Conservation (phyloP, 1,284 basidiomycete genomes). For the Gomphus bonarii region DNA sequence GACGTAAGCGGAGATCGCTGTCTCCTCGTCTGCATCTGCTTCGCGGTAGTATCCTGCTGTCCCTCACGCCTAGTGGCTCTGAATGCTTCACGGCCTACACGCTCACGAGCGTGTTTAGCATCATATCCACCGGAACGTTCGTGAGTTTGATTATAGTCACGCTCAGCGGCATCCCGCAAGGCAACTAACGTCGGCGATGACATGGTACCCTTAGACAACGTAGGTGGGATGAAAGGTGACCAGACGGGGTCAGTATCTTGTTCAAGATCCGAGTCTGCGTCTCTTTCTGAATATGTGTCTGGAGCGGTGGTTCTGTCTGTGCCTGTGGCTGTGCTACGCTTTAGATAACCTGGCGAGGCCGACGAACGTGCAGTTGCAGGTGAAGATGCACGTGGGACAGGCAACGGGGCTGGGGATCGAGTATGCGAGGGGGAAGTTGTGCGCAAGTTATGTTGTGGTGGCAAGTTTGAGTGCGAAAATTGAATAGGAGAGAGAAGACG, state of each 20-base stretch:
- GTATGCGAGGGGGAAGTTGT: background rate
- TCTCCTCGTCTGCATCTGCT: constrained; percentile 37
- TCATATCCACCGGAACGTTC: background rate
- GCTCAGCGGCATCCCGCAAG: background rate
- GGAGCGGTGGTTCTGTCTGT: background rate
- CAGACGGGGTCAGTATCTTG: constrained; percentile 32
- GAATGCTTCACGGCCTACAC: background rate
- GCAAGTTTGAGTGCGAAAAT: background rate
- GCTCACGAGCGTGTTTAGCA: background rate
- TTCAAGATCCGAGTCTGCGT: constrained; percentile 24
- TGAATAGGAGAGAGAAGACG: background rate
- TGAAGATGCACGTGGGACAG: background rate
- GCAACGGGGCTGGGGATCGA: background rate
- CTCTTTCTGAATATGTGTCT: constrained; percentile 18
- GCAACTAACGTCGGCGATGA: constrained; percentile 53
- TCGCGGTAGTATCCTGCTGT: background rate
- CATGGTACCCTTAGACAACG: constrained; percentile 54
- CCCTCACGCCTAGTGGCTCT: background rate
- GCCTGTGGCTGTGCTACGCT: background rate
- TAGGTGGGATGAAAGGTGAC: constrained; percentile 51
- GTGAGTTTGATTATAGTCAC: background rate
- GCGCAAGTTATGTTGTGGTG: background rate
- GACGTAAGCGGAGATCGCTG: constrained; percentile 19
- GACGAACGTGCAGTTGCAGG: background rate
- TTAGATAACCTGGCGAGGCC: background rate